These are phyloP conservation scores for Volutella citrinella DNA, from an alignment of 2,329 filamentous ascomycete species.

Conservation along the genomic window DNA sequence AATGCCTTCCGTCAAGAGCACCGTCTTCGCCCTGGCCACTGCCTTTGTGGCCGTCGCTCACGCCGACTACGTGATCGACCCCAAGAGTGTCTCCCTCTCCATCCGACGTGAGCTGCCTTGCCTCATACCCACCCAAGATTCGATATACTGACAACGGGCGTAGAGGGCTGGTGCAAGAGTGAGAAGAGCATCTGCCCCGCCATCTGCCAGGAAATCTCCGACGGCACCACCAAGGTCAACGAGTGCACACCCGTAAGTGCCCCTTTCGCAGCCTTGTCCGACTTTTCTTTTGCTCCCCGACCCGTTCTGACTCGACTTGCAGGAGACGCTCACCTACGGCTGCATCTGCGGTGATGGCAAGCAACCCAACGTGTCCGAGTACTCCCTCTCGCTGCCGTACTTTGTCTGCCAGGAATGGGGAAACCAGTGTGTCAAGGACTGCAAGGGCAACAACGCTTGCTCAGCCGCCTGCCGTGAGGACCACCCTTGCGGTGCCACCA, in stretches of 20 bases:
- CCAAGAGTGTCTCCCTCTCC: slow-evolving; percentile 52
- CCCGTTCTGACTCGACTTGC: slow-evolving; percentile 3
- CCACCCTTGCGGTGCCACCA: slow-evolving; percentile 69
- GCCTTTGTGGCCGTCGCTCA: slow-evolving; percentile 51
- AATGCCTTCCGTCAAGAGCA: slow-evolving; percentile 56
- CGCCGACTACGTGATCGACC: slow-evolving; percentile 60
- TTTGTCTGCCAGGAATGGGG: slow-evolving; percentile 72
- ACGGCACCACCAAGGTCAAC: slow-evolving; percentile 56
- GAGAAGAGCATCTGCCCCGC: slow-evolving; percentile 65
- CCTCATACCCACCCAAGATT: neutral
- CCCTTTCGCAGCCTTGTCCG: slow-evolving; percentile 18
- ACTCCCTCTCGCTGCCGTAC: slow-evolving; percentile 75
- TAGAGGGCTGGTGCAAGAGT: slow-evolving; percentile 63
- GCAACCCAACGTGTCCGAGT: slow-evolving; percentile 71
- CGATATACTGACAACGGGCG: slow-evolving; percentile 16
- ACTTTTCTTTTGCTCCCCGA: neutral
- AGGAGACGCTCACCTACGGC: slow-evolving; percentile 62
- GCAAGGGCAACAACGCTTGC: slow-evolving; percentile 56
- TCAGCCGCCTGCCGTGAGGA: slow-evolving; percentile 58
- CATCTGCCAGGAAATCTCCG: slow-evolving; percentile 63
- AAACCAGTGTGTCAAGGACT: slow-evolving; percentile 62
- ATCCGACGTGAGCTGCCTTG: slow-evolving; percentile 46
- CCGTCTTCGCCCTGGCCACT: slow-evolving; percentile 52
- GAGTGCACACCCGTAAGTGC: slow-evolving; percentile 60
- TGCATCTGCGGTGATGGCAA: slow-evolving; percentile 69